Conservation (phyloP, 331 rosid species). For the Phaseolus coccineus region DNA sequence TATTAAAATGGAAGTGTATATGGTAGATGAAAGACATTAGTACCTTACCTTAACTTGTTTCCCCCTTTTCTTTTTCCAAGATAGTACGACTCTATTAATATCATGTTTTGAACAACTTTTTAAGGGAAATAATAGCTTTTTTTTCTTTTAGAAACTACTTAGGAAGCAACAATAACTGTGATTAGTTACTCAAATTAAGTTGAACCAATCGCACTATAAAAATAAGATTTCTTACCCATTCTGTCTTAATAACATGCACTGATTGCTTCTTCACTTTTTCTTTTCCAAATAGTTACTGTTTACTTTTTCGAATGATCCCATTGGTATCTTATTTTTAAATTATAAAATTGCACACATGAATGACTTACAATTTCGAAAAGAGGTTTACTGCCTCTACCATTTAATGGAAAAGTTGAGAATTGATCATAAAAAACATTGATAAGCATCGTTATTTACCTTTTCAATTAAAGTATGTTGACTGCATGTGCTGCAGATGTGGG, state of each 20-base stretch:
- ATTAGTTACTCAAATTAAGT: background rate
- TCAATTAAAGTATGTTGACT: constrained; percentile 38
- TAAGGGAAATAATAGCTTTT: background rate
- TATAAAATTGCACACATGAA: background rate
- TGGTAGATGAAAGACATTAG: constrained; percentile 1
- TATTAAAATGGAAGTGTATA: background rate
- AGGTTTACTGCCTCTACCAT: background rate
- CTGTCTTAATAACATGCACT: constrained; percentile 4
- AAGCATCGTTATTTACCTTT: background rate
- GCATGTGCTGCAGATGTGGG: constrained; percentile 66
- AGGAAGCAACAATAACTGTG: background rate
- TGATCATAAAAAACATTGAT: background rate
- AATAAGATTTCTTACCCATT: constrained; percentile 9
- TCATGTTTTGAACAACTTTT: background rate
- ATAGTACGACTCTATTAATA: background rate
- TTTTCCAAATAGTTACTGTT: background rate
- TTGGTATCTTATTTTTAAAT: background rate
- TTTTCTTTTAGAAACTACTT: background rate
- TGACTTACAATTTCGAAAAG: background rate
- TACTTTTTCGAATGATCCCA: background rate
- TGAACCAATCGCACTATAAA: constrained; percentile 2
- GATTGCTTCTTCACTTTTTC: constrained; percentile 10
- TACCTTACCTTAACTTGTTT: constrained; percentile 10
- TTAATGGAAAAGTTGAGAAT: constrained; percentile 20
- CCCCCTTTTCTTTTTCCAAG: background rate